Conservation (phyloP, 805 yeast genomes). For the Priceomyces melissophilus region DNA sequence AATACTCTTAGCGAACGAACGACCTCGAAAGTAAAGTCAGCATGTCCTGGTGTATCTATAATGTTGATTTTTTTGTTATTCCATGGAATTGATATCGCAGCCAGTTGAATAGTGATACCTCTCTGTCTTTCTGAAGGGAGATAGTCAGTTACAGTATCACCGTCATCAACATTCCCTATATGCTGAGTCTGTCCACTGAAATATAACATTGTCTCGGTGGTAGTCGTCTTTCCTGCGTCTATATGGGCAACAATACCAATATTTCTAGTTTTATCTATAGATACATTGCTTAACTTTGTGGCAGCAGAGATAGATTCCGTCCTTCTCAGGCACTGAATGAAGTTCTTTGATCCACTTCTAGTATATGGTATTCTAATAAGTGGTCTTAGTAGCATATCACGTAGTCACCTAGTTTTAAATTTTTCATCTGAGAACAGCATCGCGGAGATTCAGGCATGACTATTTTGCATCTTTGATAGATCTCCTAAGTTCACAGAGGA, state of each 20-base stretch:
- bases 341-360: no score
- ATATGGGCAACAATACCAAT: constrained; percentile 98
- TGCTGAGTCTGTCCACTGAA: constrained; percentile 76
- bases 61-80: constrained; percentile 70
- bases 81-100: constrained; percentile 93
- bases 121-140: constrained; percentile 85
- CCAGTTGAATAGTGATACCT: constrained; percentile 95
- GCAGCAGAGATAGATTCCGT: no score
- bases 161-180: constrained; percentile 93
- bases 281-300: constrained; percentile 20
- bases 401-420: no score
- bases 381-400: no score
- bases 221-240: constrained; percentile 98
- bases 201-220: constrained; percentile 93
- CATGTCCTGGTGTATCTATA: constrained; percentile 98
- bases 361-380: no score
- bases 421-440: no score
- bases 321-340: no score
- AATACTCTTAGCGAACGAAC: constrained; percentile 82
- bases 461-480: no score
- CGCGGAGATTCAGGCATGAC: no score
- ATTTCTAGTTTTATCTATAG: constrained; percentile 55
- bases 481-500: no score
- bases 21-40: constrained; percentile 95
- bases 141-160: constrained; percentile 94